phyloP scores from a whole-genome alignment of 2,329 filamentous ascomycete genomes.

The Fusarium sp. region DNA sequence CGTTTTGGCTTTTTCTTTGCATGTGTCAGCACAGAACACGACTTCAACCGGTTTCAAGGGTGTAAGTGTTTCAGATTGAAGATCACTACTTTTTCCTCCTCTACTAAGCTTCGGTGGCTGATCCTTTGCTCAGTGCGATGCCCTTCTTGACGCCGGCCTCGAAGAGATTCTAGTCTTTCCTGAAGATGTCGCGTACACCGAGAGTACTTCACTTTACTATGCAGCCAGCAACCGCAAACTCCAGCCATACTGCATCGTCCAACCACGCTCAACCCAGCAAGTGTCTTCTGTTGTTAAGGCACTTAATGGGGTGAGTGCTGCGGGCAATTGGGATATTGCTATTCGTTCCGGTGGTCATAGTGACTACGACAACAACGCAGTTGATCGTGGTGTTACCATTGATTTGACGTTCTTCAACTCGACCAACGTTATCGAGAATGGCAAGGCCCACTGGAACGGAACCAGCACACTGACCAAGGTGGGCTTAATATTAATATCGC shows the following conservation, averaged over 20 bases:
- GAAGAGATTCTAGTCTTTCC: conserved; percentile 3
- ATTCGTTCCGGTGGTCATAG: conserved; percentile 6
- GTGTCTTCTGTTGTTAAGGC: conserved; percentile 2
- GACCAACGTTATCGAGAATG: background rate
- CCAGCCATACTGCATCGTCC: background rate
- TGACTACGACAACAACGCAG: conserved; percentile 11
- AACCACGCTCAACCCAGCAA: conserved; percentile 2
- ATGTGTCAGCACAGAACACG: background rate
- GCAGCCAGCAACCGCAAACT: background rate
- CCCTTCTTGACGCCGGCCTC: background rate
- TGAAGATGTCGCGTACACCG: background rate
- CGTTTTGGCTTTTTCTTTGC: background rate
- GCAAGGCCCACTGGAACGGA: background rate
- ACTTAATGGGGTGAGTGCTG: background rate
- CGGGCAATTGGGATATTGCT: conserved; percentile 9
- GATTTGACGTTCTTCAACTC: background rate
- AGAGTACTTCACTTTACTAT: conserved; percentile 8
- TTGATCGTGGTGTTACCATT: conserved; percentile 7
- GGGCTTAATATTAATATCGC: background rate
- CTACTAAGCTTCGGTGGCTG: background rate
- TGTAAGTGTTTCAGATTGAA: background rate
- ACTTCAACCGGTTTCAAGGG: conserved; percentile 4
- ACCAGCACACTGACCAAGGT: conserved; percentile 2
- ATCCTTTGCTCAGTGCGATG: background rate
- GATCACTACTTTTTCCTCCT: background rate